Conservation (phyloP, 768 basidiomycete genomes). For the Boletus huronensis region DNA sequence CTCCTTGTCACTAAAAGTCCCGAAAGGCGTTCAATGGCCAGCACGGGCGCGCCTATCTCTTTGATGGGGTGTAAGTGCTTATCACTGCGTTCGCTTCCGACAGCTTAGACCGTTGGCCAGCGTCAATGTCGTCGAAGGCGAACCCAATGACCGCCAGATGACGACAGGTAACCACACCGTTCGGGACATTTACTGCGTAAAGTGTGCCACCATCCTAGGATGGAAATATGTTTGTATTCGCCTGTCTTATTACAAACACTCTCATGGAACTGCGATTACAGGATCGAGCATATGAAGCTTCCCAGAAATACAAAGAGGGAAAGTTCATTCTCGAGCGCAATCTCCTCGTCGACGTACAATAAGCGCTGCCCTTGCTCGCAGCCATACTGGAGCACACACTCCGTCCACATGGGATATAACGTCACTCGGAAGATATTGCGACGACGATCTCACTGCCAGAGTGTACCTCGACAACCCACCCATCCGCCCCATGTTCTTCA, state of each 20-base stretch:
- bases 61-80: slow-evolving; percentile 81
- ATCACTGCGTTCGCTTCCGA: slow-evolving; percentile 8
- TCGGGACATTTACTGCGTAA: slow-evolving; percentile 90
- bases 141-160: slow-evolving; percentile 90
- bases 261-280: slow-evolving; percentile 31
- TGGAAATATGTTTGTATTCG: slow-evolving; percentile 87
- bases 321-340: slow-evolving; percentile 97
- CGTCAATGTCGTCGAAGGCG: slow-evolving; percentile 88
- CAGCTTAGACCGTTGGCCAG: slow-evolving; percentile 38
- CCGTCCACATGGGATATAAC: slow-evolving; percentile 11
- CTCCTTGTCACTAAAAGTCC: slow-evolving; percentile 13
- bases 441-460: slow-evolving; percentile 15
- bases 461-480: slow-evolving; percentile 12
- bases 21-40: slow-evolving; percentile 93
- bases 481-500: slow-evolving; percentile 11
- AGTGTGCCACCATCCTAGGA: slow-evolving; percentile 81
- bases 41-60: slow-evolving; percentile 92
- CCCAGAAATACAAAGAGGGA: slow-evolving; percentile 98
- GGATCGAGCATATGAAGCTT: slow-evolving; percentile 87
- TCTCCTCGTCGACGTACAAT: slow-evolving; percentile 84
- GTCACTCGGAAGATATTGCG: slow-evolving; percentile 7
- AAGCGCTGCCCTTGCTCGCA: slow-evolving; percentile 21
- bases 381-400: slow-evolving; percentile 3
- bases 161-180: slow-evolving; percentile 96
- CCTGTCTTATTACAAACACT: neutral